A percentile compares a stretch with the other conserved stretches of the same genome.
phyloP scores from a whole-genome alignment of 306 rosid species.

The Lotus japonicus region DNA sequence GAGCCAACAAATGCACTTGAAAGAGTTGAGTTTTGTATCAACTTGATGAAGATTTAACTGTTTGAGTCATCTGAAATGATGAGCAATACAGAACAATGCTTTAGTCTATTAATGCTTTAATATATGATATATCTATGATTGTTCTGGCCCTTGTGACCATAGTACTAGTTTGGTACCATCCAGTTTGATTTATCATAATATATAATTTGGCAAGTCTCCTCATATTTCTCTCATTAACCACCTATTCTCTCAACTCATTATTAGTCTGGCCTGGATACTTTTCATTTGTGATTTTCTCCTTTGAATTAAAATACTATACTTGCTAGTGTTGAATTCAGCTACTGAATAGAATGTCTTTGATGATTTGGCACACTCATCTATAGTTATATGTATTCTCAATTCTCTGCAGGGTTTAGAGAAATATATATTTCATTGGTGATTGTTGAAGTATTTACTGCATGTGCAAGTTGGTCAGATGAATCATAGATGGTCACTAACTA shows the following conservation, averaged over 20 bases:
- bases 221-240: not conserved
- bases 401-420: no score
- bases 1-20: conserved; percentile 56
- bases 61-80: not conserved
- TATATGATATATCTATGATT: not conserved
- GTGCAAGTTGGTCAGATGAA: no score
- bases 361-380: no score
- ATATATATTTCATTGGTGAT: no score
- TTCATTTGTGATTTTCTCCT: not conserved
- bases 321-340: conserved; percentile 1
- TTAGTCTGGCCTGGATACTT: conserved; percentile 5
- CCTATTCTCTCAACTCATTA: not conserved
- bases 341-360: conserved; percentile 6
- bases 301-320: not conserved
- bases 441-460: no score
- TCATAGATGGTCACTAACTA: no score
- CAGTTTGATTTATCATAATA: not conserved
- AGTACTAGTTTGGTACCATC: not conserved
- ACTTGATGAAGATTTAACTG: not conserved
- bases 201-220: not conserved
- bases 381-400: no score
- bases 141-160: not conserved
- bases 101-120: not conserved
- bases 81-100: conserved; percentile 2
- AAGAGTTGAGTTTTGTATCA: conserved; percentile 75